Percentiles rank a stretch among this genome's conserved stretches.
phyloP scores from a whole-genome alignment of 345 rosid species.

The Ceriops tagal region DNA sequence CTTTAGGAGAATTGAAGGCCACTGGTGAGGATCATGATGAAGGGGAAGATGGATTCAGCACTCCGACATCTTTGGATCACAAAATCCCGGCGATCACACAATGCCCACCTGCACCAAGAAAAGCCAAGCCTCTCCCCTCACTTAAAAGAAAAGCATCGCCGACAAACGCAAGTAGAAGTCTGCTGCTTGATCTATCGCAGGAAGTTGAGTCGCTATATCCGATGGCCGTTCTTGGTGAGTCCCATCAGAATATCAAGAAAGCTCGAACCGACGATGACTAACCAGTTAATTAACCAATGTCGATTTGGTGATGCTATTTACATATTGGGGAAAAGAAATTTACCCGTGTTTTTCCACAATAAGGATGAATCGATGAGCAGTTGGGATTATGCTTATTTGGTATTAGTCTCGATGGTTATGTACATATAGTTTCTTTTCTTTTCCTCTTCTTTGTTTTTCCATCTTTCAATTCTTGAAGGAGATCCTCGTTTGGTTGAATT shows the following conservation, averaged over 20 bases:
- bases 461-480: neutral
- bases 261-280: slow-evolving; percentile 37
- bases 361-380: neutral
- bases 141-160: slow-evolving; percentile 33
- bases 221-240: slow-evolving; percentile 3
- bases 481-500: neutral
- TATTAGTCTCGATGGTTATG: neutral
- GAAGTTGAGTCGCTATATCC: slow-evolving; percentile 52
- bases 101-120: slow-evolving; percentile 30
- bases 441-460: neutral
- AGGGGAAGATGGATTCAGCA: slow-evolving; percentile 25
- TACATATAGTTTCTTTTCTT: no score
- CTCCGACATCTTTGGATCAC: slow-evolving; percentile 24
- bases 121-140: slow-evolving; percentile 6
- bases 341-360: no score
- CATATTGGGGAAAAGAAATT: no score
- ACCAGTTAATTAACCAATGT: neutral
- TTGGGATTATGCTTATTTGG: slow-evolving; percentile 1
- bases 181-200: slow-evolving; percentile 37
- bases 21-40: neutral
- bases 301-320: neutral
- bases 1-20: slow-evolving; percentile 8
- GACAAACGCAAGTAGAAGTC: neutral
- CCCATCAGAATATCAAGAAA: slow-evolving; percentile 49
- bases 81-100: slow-evolving; percentile 17